Evolutionary conservation across 1,284 basidiomycete species (phyloP).

Genomic region (Peniophora sp.): DNA sequence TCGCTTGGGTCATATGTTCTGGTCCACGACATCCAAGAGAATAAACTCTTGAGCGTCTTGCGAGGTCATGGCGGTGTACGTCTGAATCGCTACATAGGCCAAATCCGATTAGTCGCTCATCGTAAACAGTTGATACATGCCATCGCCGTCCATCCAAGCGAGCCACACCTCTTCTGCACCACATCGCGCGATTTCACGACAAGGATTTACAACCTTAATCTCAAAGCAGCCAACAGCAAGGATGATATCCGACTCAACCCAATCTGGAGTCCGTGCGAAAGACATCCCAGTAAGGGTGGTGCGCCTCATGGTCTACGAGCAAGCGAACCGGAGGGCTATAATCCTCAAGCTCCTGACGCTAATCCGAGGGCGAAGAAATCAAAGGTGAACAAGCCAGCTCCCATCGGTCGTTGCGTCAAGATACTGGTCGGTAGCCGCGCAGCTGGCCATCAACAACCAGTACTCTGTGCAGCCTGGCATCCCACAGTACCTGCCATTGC

Average conservation of each 20-base stretch:
- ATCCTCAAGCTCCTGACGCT: not conserved
- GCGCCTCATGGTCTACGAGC: slow-evolving; percentile 63
- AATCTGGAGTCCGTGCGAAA: slow-evolving; percentile 44
- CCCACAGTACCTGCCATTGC: slow-evolving; percentile 52
- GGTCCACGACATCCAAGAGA: slow-evolving; percentile 36
- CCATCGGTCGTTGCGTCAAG: slow-evolving; percentile 49
- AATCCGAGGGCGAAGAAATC: no score
- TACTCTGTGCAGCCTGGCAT: slow-evolving; percentile 63
- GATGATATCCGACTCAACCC: slow-evolving; percentile 38
- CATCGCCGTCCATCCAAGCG: slow-evolving; percentile 50
- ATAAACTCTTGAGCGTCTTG: slow-evolving; percentile 34
- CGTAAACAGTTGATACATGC: slow-evolving; percentile 52
- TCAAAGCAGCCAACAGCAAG: slow-evolving; percentile 14
- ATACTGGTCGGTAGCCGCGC: slow-evolving; percentile 60
- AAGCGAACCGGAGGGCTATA: slow-evolving; percentile 43
- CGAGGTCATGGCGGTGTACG: slow-evolving; percentile 67
- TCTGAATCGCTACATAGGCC: slow-evolving; percentile 1
- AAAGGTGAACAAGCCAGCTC: slow-evolving; percentile 21
- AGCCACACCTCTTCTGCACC: slow-evolving; percentile 53
- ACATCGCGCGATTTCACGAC: slow-evolving; percentile 61
- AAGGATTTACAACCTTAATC: slow-evolving; percentile 54
- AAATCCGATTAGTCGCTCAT: slow-evolving; percentile 7
- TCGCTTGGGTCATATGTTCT: slow-evolving; percentile 43
- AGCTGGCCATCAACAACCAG: slow-evolving; percentile 63
- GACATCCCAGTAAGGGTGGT: slow-evolving; percentile 44